Percentiles rank a stretch among this genome's conserved stretches.
These are phyloP conservation scores for Megacollybia marginata DNA, from an alignment of 768 basidiomycete genomes.

Conservation along the genomic window DNA sequence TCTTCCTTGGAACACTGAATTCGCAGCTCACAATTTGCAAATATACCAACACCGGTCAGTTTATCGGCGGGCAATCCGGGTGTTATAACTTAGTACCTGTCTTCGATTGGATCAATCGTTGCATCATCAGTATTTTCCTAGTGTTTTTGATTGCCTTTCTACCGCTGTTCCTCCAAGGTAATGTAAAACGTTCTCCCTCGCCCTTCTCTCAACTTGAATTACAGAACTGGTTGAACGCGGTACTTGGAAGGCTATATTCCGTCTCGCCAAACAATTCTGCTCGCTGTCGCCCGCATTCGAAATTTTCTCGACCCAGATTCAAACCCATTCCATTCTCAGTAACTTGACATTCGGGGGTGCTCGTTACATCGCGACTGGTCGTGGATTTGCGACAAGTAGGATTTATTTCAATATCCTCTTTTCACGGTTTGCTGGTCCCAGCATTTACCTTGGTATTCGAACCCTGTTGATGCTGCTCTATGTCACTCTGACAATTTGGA, in stretches of 20 bases:
- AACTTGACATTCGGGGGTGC: slow-evolving; percentile 98
- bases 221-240: slow-evolving; percentile 94
- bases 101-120: slow-evolving; percentile 91
- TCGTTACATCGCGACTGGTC: slow-evolving; percentile 96
- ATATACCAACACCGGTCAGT: slow-evolving; percentile 65
- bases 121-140: slow-evolving; percentile 96
- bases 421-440: slow-evolving; percentile 97
- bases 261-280: slow-evolving; percentile 88
- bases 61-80: slow-evolving; percentile 72
- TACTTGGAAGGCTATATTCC: slow-evolving; percentile 83
- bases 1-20: slow-evolving; percentile 91
- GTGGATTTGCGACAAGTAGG: slow-evolving; percentile 95
- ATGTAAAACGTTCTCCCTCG: slow-evolving; percentile 7
- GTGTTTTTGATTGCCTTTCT: slow-evolving; percentile 97
- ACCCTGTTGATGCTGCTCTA: slow-evolving; percentile 90
- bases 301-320: slow-evolving; percentile 97
- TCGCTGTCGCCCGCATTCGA: slow-evolving; percentile 96
- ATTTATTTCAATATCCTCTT: slow-evolving; percentile 93
- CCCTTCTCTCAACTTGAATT: slow-evolving; percentile 8
- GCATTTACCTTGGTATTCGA: slow-evolving; percentile 95
- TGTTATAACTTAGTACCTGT: slow-evolving; percentile 95
- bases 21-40: slow-evolving; percentile 72
- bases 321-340: slow-evolving; percentile 93
- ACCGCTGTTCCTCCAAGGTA: slow-evolving; percentile 92
- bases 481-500: slow-evolving; percentile 88